These are phyloP conservation scores for Trichomonas gallinae DNA, from an alignment of 208 protist species.

Conservation along the genomic window DNA sequence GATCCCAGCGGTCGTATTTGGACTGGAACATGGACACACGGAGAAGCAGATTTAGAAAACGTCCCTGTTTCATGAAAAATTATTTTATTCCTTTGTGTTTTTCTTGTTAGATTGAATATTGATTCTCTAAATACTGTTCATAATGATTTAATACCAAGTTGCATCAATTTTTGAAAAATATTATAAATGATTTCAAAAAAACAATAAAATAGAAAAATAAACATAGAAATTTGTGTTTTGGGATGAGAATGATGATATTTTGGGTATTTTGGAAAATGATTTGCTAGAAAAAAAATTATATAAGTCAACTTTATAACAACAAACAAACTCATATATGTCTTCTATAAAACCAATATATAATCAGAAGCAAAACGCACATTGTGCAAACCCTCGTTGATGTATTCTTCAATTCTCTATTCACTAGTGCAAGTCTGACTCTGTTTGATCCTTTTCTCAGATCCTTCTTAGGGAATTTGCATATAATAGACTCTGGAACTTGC, in stretches of 20 bases:
- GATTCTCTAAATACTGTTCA: too few relatives aligned
- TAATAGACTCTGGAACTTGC: background rate
- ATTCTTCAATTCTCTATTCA: background rate
- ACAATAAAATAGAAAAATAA: too few relatives aligned
- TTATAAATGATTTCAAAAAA: too few relatives aligned
- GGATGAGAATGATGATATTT: too few relatives aligned
- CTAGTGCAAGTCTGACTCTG: background rate
- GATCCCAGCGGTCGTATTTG: background rate
- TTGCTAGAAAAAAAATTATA: too few relatives aligned
- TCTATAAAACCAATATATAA: background rate
- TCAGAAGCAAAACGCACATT: background rate
- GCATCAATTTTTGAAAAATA: too few relatives aligned
- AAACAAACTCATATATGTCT: background rate
- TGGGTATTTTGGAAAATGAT: too few relatives aligned
- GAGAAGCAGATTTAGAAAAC: background rate
- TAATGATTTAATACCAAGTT: too few relatives aligned
- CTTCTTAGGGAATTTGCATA: background rate
- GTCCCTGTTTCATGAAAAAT: background rate
- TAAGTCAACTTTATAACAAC: background rate
- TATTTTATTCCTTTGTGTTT: too few relatives aligned
- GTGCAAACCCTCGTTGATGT: background rate
- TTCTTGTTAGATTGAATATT: too few relatives aligned
- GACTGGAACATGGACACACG: background rate
- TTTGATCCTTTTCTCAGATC: background rate
- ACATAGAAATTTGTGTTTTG: too few relatives aligned